These are phyloP conservation scores for Podila minutissima DNA, from an alignment of 192 early-diverging fungal species.

Conservation along the genomic window DNA sequence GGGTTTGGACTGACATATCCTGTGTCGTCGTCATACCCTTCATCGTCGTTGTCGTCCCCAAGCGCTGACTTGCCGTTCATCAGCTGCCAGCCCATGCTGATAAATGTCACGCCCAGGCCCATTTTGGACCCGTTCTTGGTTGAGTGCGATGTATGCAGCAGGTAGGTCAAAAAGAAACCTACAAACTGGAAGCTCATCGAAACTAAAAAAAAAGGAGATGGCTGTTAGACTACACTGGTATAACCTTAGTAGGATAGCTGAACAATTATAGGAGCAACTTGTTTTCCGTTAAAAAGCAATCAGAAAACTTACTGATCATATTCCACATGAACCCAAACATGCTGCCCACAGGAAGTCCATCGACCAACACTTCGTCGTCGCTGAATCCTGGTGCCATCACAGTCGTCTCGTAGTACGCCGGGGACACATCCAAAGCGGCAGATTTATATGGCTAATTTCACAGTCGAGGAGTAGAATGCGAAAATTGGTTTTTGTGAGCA, in stretches of 20 bases:
- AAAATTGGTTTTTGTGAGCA: background rate
- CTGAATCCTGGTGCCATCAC: conserved; percentile 68
- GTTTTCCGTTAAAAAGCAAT: background rate
- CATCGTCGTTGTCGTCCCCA: conserved; percentile 15
- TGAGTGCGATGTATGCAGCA: conserved; percentile 91
- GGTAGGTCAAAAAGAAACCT: conserved; percentile 91
- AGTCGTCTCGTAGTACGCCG: conserved; percentile 39
- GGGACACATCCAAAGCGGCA: conserved; percentile 40
- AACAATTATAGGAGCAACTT: too few relatives aligned
- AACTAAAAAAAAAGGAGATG: conserved; percentile 45
- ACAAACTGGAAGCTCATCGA: conserved; percentile 84
- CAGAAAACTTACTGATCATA: conserved; percentile 65
- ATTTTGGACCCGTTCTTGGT: conserved; percentile 82
- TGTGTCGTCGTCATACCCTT: conserved; percentile 41
- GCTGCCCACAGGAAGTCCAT: conserved; percentile 91
- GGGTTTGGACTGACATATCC: conserved; percentile 41
- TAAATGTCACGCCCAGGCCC: conserved; percentile 84
- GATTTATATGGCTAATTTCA: conserved; percentile 42
- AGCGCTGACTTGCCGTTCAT: conserved; percentile 54
- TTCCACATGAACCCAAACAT: conserved; percentile 82
- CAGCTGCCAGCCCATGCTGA: conserved; percentile 82
- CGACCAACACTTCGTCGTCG: conserved; percentile 89
- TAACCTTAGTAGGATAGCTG: too few relatives aligned
- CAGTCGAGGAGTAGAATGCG: background rate
- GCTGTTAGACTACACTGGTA: too few relatives aligned